A percentile compares a stretch with the other conserved stretches of the same genome.
Conservation (phyloP, 2,329 filamentous ascomycete genomes). For the Lithohypha guttulata region DNA sequence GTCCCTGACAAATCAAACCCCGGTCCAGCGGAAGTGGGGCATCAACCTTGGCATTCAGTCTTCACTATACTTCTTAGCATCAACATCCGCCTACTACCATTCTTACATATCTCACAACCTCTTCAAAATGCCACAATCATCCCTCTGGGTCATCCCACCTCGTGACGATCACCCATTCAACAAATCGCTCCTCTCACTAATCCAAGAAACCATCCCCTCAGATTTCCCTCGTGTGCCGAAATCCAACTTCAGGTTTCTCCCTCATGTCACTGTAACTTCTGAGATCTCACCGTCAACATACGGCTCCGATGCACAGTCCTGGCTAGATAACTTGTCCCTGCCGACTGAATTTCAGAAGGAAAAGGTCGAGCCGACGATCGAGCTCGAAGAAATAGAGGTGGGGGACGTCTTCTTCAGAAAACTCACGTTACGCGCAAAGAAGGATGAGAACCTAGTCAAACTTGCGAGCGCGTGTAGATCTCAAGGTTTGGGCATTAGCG, state of each 20-base stretch:
- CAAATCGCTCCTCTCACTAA: slow-evolving; percentile 13
- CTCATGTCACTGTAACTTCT: slow-evolving; percentile 15
- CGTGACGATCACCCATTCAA: slow-evolving; percentile 13
- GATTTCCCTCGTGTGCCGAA: slow-evolving; percentile 10
- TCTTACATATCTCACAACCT: no score
- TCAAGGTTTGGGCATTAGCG: slow-evolving; percentile 4
- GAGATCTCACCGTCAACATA: slow-evolving; percentile 13
- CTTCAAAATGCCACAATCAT: no score
- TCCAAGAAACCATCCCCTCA: slow-evolving; percentile 11
- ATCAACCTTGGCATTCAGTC: no score
- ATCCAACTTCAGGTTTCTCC: slow-evolving; percentile 12
- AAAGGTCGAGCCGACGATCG: slow-evolving; percentile 10
- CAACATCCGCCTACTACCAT: no score
- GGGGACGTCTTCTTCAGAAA: slow-evolving; percentile 16
- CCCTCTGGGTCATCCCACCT: slow-evolving; percentile 13
- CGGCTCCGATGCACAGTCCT: slow-evolving; percentile 12
- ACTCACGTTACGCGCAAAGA: slow-evolving; percentile 10
- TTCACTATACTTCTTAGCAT: no score
- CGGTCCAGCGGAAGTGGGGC: no score
- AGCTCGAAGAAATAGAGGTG: slow-evolving; percentile 14
- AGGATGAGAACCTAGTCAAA: slow-evolving; percentile 14
- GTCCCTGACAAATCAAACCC: no score
- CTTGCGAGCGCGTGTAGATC: slow-evolving; percentile 10
- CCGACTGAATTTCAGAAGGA: slow-evolving; percentile 13
- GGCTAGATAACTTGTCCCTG: slow-evolving; percentile 13